phyloP scores from a whole-genome alignment of 345 rosid genomes.

The Carallia brachiata region DNA sequence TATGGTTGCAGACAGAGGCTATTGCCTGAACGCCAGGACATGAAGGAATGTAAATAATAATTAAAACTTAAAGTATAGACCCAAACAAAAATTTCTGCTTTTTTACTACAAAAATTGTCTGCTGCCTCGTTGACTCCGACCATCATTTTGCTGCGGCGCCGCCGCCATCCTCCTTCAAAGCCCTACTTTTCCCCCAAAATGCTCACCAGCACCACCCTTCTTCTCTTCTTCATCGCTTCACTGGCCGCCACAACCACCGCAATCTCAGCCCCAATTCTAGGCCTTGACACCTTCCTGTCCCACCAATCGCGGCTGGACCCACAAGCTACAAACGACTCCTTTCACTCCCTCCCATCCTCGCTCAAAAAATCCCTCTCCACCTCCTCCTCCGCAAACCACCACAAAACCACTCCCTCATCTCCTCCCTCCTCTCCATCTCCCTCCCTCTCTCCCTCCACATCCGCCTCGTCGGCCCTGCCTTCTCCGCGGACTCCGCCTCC shows the following conservation, averaged over 20 bases:
- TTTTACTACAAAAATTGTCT: too few species aligned
- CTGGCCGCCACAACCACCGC: neutral
- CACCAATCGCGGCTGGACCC: conserved; percentile 46
- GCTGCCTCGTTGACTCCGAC: too few species aligned
- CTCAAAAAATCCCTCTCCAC: neutral
- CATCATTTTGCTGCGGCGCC: too few species aligned
- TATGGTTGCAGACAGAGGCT: too few species aligned
- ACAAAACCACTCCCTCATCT: conserved; percentile 11
- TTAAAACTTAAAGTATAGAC: too few species aligned
- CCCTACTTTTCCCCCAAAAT: conserved; percentile 16
- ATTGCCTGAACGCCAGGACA: too few species aligned
- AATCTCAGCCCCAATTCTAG: conserved; percentile 18
- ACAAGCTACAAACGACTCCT: conserved; percentile 55
- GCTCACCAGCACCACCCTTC: neutral
- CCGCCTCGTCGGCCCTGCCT: conserved; percentile 31
- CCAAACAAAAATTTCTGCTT: too few species aligned
- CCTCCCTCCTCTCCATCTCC: conserved; percentile 24
- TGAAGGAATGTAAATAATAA: too few species aligned
- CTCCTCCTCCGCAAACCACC: conserved; percentile 22
- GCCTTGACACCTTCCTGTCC: conserved; percentile 31
- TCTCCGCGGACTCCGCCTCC: conserved; percentile 22
- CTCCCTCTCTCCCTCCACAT: conserved; percentile 23
- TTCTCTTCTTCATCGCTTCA: neutral
- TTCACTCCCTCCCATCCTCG: conserved; percentile 5
- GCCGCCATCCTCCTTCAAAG: neutral